These are phyloP conservation scores for Trypanosomatidae sp. DNA, from an alignment of 208 protist genomes.

Conservation along the genomic window DNA sequence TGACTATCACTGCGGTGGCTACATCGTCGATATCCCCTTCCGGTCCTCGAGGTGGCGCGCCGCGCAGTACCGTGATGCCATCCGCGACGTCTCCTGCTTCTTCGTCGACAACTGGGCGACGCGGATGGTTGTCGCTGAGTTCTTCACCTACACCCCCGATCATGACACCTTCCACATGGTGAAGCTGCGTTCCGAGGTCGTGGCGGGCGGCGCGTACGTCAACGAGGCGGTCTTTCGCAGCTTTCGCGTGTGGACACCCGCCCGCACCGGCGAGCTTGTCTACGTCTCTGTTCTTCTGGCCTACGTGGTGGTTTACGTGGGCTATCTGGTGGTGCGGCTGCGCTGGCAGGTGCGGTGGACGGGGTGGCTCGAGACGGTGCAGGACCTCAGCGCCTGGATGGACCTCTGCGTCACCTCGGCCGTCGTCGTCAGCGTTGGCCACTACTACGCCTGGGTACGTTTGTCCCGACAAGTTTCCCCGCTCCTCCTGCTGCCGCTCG, in stretches of 20 bases:
- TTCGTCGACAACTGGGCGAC: constrained; percentile 27
- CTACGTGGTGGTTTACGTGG: constrained; percentile 2
- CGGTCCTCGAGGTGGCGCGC: constrained; percentile 5
- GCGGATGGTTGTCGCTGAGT: constrained; percentile 9
- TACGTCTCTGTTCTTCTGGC: constrained; percentile 4
- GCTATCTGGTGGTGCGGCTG: constrained; percentile 2
- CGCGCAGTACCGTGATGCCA: constrained; percentile 4
- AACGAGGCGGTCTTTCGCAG: constrained; percentile 5
- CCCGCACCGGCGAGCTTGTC: constrained; percentile 12
- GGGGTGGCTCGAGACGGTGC: not conserved
- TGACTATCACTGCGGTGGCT: constrained; percentile 23
- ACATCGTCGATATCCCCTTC: constrained; percentile 20
- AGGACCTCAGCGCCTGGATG: constrained; percentile 17
- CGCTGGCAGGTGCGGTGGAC: constrained; percentile 1
- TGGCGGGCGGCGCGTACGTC: constrained; percentile 8
- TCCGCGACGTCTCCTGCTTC: constrained; percentile 15
- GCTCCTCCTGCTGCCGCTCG: not conserved
- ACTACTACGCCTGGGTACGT: constrained; percentile 15
- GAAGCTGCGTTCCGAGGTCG: constrained; percentile 12
- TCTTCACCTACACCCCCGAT: constrained; percentile 23
- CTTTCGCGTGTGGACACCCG: constrained; percentile 19
- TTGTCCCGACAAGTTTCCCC: not conserved
- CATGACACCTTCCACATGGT: constrained; percentile 21
- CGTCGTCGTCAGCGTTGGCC: not conserved
- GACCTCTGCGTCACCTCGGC: constrained; percentile 5